phyloP scores from a whole-genome alignment of 768 basidiomycete species.

The Brasilioporus rufonigricans region DNA sequence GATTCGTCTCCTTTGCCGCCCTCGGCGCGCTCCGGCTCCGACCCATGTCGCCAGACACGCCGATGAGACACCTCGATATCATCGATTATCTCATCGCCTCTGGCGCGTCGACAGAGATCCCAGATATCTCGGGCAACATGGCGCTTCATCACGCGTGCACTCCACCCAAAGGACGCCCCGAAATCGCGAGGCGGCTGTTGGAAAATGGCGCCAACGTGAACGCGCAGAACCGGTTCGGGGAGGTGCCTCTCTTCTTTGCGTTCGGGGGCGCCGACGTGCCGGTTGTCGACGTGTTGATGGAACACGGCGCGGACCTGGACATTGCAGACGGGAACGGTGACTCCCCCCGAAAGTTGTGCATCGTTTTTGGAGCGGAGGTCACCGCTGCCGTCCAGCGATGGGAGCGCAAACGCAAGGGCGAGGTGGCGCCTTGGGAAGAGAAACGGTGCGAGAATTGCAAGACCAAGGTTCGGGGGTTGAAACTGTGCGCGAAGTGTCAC shows the following conservation, averaged over 20 bases:
- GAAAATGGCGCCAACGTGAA: conserved; percentile 48
- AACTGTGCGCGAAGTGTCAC: conserved; percentile 44
- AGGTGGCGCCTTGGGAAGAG: conserved; percentile 40
- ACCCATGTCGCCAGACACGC: conserved; percentile 5
- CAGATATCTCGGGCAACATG: conserved; percentile 48
- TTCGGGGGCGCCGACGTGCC: conserved; percentile 33
- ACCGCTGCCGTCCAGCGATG: conserved; percentile 45
- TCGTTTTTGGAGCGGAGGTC: conserved; percentile 41
- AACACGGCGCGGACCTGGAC: conserved; percentile 46
- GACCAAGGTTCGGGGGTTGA: conserved; percentile 32
- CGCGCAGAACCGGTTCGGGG: conserved; percentile 47
- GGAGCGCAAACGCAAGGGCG: conserved; percentile 46
- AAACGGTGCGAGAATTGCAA: conserved; percentile 43
- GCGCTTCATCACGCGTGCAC: conserved; percentile 48
- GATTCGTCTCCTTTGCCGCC: conserved; percentile 41
- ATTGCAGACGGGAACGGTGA: conserved; percentile 39
- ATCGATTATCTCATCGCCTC: conserved; percentile 41
- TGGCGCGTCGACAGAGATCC: conserved; percentile 39
- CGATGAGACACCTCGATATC: conserved; percentile 32
- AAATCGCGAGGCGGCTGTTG: conserved; percentile 41
- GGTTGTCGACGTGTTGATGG: conserved; percentile 46
- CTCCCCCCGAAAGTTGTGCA: conserved; percentile 31
- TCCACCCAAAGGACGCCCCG: conserved; percentile 20
- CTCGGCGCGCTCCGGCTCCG: conserved; percentile 40
- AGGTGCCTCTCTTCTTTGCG: conserved; percentile 38